Conservation (phyloP, 208 protist genomes). For the Leishmania lainsoni region DNA sequence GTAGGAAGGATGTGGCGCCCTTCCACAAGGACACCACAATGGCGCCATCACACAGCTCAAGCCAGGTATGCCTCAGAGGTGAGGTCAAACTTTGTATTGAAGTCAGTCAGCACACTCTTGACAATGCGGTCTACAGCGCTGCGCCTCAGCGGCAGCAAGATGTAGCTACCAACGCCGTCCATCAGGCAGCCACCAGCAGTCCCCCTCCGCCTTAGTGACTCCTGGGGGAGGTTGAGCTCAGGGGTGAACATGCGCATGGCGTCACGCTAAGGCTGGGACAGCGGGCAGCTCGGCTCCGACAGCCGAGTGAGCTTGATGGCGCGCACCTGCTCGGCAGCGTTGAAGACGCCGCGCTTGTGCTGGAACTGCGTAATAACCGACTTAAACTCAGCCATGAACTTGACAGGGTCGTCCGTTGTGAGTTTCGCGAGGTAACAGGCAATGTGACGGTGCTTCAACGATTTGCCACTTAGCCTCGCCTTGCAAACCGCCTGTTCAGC, state of each 20-base stretch:
- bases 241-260: constrained; percentile 66
- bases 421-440: constrained; percentile 50
- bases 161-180: constrained; percentile 88
- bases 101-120: constrained; percentile 40
- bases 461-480: constrained; percentile 46
- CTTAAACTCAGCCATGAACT: constrained; percentile 59
- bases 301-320: constrained; percentile 59
- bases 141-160: constrained; percentile 53
- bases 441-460: constrained; percentile 62
- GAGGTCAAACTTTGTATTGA: constrained; percentile 56
- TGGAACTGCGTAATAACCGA: constrained; percentile 48
- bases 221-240: constrained; percentile 79
- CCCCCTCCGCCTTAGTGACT: constrained; percentile 54
- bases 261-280: constrained; percentile 52
- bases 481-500: constrained; percentile 52
- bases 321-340: constrained; percentile 62
- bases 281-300: constrained; percentile 44
- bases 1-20: constrained; percentile 29
- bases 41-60: constrained; percentile 56
- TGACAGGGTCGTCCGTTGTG: constrained; percentile 49
- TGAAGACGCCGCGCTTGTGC: constrained; percentile 57
- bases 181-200: constrained; percentile 77
- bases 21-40: constrained; percentile 51
- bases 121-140: constrained; percentile 54
- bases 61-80: constrained; percentile 50